These are phyloP conservation scores for Raffaelea deltoideospora DNA, from an alignment of 2,329 filamentous ascomycete genomes.

Conservation along the genomic window DNA sequence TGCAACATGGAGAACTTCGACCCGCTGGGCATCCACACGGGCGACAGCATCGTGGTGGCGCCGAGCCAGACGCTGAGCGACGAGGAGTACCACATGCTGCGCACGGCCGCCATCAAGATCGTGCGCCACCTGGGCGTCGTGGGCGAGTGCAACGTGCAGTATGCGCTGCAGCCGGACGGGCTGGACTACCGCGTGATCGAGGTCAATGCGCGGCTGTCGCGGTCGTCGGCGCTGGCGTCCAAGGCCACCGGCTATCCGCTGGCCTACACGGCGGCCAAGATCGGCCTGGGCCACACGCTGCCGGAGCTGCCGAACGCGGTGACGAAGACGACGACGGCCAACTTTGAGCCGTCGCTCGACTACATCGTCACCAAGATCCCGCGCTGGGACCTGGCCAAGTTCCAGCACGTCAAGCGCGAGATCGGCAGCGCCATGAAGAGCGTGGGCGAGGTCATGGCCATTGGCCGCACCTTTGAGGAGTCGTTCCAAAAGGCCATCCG, in stretches of 20 bases:
- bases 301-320: slow-evolving; percentile 96
- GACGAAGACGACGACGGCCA: slow-evolving; percentile 88
- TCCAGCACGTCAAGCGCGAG: slow-evolving; percentile 88
- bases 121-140: slow-evolving; percentile 95
- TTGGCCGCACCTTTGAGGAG: slow-evolving; percentile 92
- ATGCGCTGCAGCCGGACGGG: slow-evolving; percentile 88
- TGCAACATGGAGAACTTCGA: slow-evolving; percentile 99
- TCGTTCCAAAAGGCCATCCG: slow-evolving; percentile 97
- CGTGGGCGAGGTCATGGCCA: slow-evolving; percentile 98
- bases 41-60: slow-evolving; percentile 94
- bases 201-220: slow-evolving; percentile 89
- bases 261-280: slow-evolving; percentile 91
- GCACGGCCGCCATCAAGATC: slow-evolving; percentile 91
- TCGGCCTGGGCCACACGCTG: slow-evolving; percentile 84
- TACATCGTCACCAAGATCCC: slow-evolving; percentile 99
- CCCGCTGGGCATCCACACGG: slow-evolving; percentile 92
- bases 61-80: slow-evolving; percentile 94
- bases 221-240: slow-evolving; percentile 88
- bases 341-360: slow-evolving; percentile 95
- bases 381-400: slow-evolving; percentile 97
- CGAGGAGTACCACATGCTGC: slow-evolving; percentile 98
- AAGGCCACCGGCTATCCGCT: slow-evolving; percentile 95
- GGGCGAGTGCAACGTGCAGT: slow-evolving; percentile 98
- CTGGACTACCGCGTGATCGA: slow-evolving; percentile 98
- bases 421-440: slow-evolving; percentile 99